phyloP scores from a whole-genome alignment of 2,329 filamentous ascomycete genomes.

The Parasarocladium wereldwijsianum region DNA sequence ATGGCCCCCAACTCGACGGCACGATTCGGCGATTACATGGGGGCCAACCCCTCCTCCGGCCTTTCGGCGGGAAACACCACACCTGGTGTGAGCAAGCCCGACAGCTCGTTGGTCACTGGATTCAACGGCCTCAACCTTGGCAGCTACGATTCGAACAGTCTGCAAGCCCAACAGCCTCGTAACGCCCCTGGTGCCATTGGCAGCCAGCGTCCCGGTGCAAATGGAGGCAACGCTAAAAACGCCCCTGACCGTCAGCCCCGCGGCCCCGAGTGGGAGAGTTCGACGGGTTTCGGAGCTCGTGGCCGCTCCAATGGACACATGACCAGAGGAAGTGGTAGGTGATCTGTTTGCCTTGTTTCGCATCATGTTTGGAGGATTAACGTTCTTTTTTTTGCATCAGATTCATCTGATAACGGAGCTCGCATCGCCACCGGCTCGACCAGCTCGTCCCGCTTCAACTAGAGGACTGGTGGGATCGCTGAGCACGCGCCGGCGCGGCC shows the following conservation, averaged over 20 bases:
- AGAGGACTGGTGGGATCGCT: slow-evolving; percentile 7
- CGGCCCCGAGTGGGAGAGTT: slow-evolving; percentile 46
- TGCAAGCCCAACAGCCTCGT: slow-evolving; percentile 20
- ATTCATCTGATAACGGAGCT: slow-evolving; percentile 27
- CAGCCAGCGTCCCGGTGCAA: slow-evolving; percentile 44
- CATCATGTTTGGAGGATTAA: background rate
- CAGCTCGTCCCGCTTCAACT: slow-evolving; percentile 22
- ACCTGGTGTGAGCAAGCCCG: slow-evolving; percentile 22
- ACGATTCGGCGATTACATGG: slow-evolving; percentile 31
- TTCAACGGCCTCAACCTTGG: slow-evolving; percentile 37
- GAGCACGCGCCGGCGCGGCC: background rate
- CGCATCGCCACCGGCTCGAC: slow-evolving; percentile 21
- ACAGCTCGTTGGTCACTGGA: slow-evolving; percentile 28
- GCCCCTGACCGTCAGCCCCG: slow-evolving; percentile 49
- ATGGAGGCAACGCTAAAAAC: slow-evolving; percentile 24
- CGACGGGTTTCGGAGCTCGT: slow-evolving; percentile 36
- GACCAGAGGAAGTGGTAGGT: slow-evolving; percentile 46
- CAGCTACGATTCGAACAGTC: slow-evolving; percentile 30
- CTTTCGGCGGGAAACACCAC: slow-evolving; percentile 17
- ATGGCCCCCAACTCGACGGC: slow-evolving; percentile 25
- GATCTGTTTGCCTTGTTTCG: background rate
- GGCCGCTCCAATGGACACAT: slow-evolving; percentile 44
- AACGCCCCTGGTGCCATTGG: slow-evolving; percentile 48
- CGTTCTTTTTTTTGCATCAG: slow-evolving; percentile 14
- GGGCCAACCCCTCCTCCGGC: slow-evolving; percentile 18